Evolutionary conservation across 1,284 basidiomycete species (phyloP).

Genomic region (Microbotryum intermedium): DNA sequence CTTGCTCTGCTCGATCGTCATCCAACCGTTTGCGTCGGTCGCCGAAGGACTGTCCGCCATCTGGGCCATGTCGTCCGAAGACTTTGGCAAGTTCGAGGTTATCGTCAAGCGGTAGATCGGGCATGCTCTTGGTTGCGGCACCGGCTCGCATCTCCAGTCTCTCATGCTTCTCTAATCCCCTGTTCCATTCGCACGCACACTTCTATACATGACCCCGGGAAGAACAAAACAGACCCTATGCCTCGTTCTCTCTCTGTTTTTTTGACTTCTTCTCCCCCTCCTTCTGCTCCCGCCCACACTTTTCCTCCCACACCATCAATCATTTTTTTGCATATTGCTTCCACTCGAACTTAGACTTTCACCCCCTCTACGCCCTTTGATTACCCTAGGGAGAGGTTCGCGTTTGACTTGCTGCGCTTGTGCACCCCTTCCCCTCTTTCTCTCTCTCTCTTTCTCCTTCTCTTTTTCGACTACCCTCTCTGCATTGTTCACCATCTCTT

Average conservation of each 20-base stretch:
- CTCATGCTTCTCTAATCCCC: neutral
- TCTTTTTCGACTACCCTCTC: too few species aligned
- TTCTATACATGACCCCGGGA: neutral
- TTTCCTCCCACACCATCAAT: neutral
- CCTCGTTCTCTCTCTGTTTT: neutral
- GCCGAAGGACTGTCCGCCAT: conserved; percentile 40
- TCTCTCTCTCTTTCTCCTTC: too few species aligned
- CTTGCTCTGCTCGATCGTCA: conserved; percentile 36
- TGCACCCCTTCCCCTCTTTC: too few species aligned
- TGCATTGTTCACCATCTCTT: too few species aligned
- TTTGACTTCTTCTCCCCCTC: neutral
- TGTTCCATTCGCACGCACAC: neutral
- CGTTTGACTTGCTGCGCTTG: too few species aligned
- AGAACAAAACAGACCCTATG: too few species aligned
- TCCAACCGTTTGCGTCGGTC: conserved; percentile 39
- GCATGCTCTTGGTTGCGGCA: neutral
- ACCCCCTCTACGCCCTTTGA: too few species aligned
- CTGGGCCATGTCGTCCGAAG: conserved; percentile 39
- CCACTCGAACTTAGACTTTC: too few species aligned
- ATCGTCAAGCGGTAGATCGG: conserved; percentile 26
- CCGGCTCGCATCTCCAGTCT: neutral
- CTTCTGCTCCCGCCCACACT: neutral
- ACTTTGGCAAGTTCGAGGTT: conserved; percentile 30
- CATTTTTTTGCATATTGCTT: neutral
- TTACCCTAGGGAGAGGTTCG: too few species aligned